These are phyloP conservation scores for Talaromyces sp. DNA, from an alignment of 2,329 filamentous ascomycete species.

Conservation along the genomic window DNA sequence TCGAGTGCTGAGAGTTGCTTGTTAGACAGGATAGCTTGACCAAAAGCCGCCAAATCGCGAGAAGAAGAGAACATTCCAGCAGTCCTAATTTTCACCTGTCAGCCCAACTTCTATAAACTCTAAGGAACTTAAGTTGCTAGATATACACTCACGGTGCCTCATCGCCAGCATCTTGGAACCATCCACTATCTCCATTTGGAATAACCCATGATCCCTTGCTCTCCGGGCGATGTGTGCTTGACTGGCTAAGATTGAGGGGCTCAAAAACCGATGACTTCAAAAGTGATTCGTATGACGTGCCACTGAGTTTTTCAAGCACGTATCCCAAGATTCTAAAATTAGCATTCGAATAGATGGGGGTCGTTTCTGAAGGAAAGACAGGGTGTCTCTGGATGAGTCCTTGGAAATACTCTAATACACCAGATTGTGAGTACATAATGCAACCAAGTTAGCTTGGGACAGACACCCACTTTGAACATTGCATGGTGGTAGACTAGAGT, in stretches of 20 bases:
- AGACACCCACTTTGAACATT: background rate
- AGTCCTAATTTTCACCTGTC: conserved; percentile 19
- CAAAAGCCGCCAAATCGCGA: conserved; percentile 40
- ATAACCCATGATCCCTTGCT: conserved; percentile 28
- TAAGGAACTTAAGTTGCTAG: background rate
- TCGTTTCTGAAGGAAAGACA: conserved; percentile 27
- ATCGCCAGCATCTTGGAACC: conserved; percentile 37
- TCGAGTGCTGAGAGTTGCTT: conserved; percentile 30
- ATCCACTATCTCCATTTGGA: conserved; percentile 30
- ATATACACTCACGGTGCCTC: conserved; percentile 38
- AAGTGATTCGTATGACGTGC: conserved; percentile 32
- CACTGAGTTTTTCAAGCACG: conserved; percentile 35
- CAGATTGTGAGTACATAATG: conserved; percentile 10
- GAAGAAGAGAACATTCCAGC: conserved; percentile 45
- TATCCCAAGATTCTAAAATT: conserved; percentile 34
- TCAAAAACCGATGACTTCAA: conserved; percentile 34
- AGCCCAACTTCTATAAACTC: background rate
- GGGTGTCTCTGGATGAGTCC: conserved; percentile 31
- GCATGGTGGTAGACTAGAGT: background rate
- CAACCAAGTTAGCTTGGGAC: background rate
- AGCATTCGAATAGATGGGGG: conserved; percentile 33
- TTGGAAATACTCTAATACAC: conserved; percentile 30
- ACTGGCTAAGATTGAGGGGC: conserved; percentile 37
- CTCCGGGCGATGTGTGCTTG: conserved; percentile 21
- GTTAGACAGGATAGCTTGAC: conserved; percentile 41